A percentile compares a stretch with the other conserved stretches of the same genome.
These are phyloP conservation scores for Diddensiella transvaalensis DNA, from an alignment of 805 yeast genomes.

Conservation along the genomic window DNA sequence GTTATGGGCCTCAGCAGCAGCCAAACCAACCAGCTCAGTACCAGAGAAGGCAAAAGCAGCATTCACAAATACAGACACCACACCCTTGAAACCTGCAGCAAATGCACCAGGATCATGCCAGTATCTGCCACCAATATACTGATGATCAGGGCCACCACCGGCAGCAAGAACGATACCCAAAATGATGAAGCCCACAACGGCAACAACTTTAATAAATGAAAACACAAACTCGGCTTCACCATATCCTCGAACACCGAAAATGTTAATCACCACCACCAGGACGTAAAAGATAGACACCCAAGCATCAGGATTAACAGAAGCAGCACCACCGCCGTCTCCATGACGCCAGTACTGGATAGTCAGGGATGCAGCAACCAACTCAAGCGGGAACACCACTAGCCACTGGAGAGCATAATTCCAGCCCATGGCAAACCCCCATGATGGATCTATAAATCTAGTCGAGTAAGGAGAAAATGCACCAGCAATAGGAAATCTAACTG, in stretches of 20 bases:
- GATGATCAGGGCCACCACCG: constrained; percentile 53
- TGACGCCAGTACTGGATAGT: constrained; percentile 52
- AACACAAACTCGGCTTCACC: constrained; percentile 62
- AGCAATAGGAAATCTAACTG: constrained; percentile 56
- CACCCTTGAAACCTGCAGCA: constrained; percentile 59
- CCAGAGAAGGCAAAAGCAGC: constrained; percentile 68
- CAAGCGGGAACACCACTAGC: constrained; percentile 60
- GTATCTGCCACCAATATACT: constrained; percentile 49
- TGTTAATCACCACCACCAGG: constrained; percentile 43
- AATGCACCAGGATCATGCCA: constrained; percentile 69
- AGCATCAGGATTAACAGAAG: constrained; percentile 49
- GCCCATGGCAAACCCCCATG: constrained; percentile 64
- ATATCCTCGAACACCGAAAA: constrained; percentile 50
- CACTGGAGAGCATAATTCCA: constrained; percentile 65
- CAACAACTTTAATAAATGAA: constrained; percentile 50
- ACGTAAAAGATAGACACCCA: constrained; percentile 53
- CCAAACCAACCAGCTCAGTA: constrained; percentile 60
- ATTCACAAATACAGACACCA: constrained; percentile 59
- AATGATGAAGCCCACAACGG: constrained; percentile 55
- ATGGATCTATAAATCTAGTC: constrained; percentile 55
- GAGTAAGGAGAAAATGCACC: constrained; percentile 58
- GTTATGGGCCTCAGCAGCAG: constrained; percentile 64
- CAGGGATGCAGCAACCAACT: constrained; percentile 55
- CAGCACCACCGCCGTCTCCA: constrained; percentile 45
- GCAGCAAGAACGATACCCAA: constrained; percentile 50